These are phyloP conservation scores for Apiosordaria backusii DNA, from an alignment of 495 filamentous ascomycete genomes.

Conservation along the genomic window DNA sequence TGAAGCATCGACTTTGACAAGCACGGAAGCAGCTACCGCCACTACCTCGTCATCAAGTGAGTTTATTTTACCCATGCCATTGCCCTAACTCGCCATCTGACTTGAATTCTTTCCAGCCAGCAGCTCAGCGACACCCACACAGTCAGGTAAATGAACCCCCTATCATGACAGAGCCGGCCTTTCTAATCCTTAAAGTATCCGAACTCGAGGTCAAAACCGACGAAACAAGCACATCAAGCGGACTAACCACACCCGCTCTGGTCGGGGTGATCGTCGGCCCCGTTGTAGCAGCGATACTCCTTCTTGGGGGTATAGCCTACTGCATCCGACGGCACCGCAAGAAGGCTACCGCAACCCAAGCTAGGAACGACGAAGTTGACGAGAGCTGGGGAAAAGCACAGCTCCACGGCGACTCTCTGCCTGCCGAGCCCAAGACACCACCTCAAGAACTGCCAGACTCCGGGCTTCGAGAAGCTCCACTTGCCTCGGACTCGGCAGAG, in stretches of 20 bases:
- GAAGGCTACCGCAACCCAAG: neutral
- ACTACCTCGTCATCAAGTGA: neutral
- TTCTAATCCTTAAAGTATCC: neutral
- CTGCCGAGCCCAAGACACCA: neutral
- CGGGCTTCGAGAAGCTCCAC: neutral
- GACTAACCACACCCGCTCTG: neutral
- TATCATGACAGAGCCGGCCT: neutral
- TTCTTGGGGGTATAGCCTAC: neutral
- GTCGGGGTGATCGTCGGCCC: neutral
- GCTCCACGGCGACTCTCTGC: neutral
- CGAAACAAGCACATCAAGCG: neutral
- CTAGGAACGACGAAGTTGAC: neutral
- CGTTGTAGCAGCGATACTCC: neutral
- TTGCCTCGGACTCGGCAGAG: neutral
- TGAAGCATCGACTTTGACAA: neutral
- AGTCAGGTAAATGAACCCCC: neutral
- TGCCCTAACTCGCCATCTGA: neutral
- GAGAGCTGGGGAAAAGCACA: neutral
- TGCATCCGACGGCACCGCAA: neutral
- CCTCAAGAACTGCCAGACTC: neutral
- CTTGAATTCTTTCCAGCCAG: neutral
- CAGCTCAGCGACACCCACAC: neutral
- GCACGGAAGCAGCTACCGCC: neutral
- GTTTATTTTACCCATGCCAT: neutral
- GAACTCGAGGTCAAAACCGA: neutral